Conservation (phyloP, 2,329 filamentous ascomycete species). For the Didymella segeticola region DNA sequence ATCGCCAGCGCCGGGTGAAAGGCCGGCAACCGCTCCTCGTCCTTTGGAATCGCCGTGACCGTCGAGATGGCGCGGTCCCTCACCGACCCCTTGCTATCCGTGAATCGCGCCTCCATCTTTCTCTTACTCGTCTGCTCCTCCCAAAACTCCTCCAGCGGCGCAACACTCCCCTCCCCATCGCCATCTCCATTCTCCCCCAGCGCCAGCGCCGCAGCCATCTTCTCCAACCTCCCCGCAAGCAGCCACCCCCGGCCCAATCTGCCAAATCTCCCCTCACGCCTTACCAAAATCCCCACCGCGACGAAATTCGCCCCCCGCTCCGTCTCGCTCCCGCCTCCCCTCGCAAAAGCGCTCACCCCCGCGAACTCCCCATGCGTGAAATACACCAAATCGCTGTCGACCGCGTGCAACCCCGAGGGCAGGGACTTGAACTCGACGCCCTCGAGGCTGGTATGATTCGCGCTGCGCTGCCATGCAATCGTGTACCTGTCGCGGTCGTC, state of each 20-base stretch:
- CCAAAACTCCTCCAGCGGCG: conserved; percentile 82
- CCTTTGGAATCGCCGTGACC: conserved; percentile 40
- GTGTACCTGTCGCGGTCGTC: conserved; percentile 67
- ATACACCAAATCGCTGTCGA: conserved; percentile 86
- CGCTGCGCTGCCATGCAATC: conserved; percentile 83
- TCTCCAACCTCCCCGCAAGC: conserved; percentile 78
- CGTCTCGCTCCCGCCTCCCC: conserved; percentile 77
- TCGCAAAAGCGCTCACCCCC: conserved; percentile 90
- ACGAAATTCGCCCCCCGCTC: conserved; percentile 91
- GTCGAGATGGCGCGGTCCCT: conserved; percentile 54
- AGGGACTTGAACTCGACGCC: conserved; percentile 96
- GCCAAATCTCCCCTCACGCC: conserved; percentile 73
- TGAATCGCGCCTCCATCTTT: background rate
- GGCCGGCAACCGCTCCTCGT: conserved; percentile 72
- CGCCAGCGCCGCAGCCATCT: conserved; percentile 71
- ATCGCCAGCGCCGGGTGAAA: conserved; percentile 90
- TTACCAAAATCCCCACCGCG: conserved; percentile 87
- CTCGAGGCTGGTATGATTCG: conserved; percentile 75
- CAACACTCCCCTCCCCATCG: conserved; percentile 64
- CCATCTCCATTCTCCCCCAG: too few relatives aligned
- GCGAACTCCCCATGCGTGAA: conserved; percentile 87
- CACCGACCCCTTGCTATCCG: conserved; percentile 3
- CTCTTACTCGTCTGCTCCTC: conserved; percentile 55
- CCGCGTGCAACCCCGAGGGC: conserved; percentile 89
- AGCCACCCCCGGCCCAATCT: conserved; percentile 87